Percentiles rank a stretch among this genome's conserved stretches.
phyloP scores from a whole-genome alignment of 352 stramenopile species.

The Phytophthora litchii region DNA sequence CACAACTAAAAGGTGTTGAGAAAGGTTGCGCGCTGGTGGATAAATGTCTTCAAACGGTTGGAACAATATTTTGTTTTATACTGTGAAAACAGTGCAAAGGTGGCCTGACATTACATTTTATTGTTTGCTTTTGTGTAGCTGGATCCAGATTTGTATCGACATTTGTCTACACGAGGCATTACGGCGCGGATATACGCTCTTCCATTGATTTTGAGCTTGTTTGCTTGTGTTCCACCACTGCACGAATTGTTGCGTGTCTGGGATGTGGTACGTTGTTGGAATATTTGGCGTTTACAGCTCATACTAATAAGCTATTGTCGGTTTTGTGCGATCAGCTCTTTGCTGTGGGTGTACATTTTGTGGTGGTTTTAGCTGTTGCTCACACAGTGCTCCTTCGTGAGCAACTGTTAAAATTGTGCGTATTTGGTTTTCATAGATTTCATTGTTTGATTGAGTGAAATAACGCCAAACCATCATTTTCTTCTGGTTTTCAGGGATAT shows the following conservation, averaged over 20 bases:
- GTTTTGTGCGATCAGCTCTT: constrained; percentile 65
- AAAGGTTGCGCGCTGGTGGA: constrained; percentile 84
- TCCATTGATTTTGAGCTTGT: constrained; percentile 88
- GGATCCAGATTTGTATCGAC: constrained; percentile 81
- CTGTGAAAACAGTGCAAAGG: too few relatives aligned
- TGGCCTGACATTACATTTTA: background rate
- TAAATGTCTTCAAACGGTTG: constrained; percentile 76
- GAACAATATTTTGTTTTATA: too few relatives aligned
- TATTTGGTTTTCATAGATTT: background rate
- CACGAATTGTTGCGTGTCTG: constrained; percentile 90
- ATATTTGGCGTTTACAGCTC: background rate
- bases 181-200: constrained; percentile 89
- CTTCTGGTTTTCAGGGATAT: constrained; percentile 55
- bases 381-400: constrained; percentile 89
- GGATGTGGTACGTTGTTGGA: constrained; percentile 73
- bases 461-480: constrained; percentile 5
- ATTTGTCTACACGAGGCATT: constrained; percentile 78
- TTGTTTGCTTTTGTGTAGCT: constrained; percentile 42
- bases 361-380: constrained; percentile 89
- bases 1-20: constrained; percentile 84
- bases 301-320: constrained; percentile 1
- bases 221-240: constrained; percentile 89
- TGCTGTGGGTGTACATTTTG: constrained; percentile 91
- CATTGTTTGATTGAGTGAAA: background rate
- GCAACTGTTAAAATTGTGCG: constrained; percentile 79